Conservation (phyloP, 2,329 filamentous ascomycete species). For the Xylariaceae sp. region DNA sequence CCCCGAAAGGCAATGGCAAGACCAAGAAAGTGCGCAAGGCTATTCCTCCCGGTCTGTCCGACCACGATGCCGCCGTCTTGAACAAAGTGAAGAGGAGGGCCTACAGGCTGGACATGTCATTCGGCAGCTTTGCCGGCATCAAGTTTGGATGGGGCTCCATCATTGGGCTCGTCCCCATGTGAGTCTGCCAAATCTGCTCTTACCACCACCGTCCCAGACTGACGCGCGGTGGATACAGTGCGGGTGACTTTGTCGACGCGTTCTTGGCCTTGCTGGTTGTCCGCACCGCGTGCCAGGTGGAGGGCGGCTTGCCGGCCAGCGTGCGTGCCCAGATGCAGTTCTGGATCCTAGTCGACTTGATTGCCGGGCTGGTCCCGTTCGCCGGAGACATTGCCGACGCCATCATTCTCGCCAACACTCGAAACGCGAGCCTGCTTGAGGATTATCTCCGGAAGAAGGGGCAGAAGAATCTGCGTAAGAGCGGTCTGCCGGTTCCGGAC, state of each 20-base stretch:
- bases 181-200: constrained; percentile 32
- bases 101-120: constrained; percentile 75
- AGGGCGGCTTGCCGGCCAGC: constrained; percentile 61
- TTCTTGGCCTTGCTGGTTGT: constrained; percentile 71
- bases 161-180: constrained; percentile 76
- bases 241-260: constrained; percentile 69
- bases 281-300: constrained; percentile 61
- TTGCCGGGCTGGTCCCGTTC: constrained; percentile 66
- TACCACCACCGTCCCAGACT: constrained; percentile 3
- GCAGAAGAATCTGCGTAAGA: constrained; percentile 43
- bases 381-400: constrained; percentile 71
- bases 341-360: constrained; percentile 70
- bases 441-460: constrained; percentile 62
- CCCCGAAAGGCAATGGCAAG: constrained; percentile 57
- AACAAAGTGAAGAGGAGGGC: constrained; percentile 80
- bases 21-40: constrained; percentile 80
- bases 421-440: constrained; percentile 65
- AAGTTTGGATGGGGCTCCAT: constrained; percentile 85
- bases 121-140: constrained; percentile 75
- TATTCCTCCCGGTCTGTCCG: constrained; percentile 71
- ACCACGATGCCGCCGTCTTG: constrained; percentile 73
- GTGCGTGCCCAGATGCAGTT: constrained; percentile 67
- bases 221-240: constrained; percentile 34
- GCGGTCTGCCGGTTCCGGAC: constrained; percentile 37
- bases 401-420: constrained; percentile 66